Base-by-base conservation (phyloP, 345 rosid genomes). In the Hevea brasiliensis region DNA sequence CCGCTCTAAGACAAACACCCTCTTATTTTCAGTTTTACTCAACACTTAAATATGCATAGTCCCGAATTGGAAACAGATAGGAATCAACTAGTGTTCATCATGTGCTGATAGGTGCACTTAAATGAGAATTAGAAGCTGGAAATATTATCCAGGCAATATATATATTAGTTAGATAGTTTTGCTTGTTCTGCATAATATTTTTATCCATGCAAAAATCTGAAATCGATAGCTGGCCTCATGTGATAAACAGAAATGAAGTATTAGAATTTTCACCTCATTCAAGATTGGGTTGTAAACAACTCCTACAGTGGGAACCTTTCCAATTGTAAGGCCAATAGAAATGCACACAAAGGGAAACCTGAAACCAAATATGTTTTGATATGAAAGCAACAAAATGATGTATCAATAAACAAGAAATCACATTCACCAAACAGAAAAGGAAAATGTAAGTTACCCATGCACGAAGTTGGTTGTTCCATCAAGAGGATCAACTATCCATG, bases 401-500 rank as follows among this genome's bases (percentile, higher is more conserved):
- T 23, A 44, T 53, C 1, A 8, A 67, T 7, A 64, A 67, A 44
- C 27, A 76, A 61, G 14, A 65, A 56, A 84, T 29, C 45, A 54
- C 18, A 60, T 42, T 68, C 40, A 61, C 47, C 35, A 27, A 79
- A 57, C 55, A 65, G 26, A 18, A 47, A 53, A 29, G 14, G 66
- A 60, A 13, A 65, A 68, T 3, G 15, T 47, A 54, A 62, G 57
- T 81, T 84, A 92, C 99, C 97, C 96, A 61, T 95, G 99, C 74
- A 95, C 99, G 73, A 95, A 95, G 74, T 92, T 95, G 18, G 98
- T 91, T 17, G 99, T 95, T 81, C 98, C 99, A 79, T 95, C 99
- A 79, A 95, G 97, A 77, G 99, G 99, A 81, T 95, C 99, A 76
- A 95, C 97, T 42, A 95, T 89, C 99, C 99, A 95, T 37, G 98